phyloP scores from a whole-genome alignment of 768 basidiomycete species.

The Collybiopsis luxurians region DNA sequence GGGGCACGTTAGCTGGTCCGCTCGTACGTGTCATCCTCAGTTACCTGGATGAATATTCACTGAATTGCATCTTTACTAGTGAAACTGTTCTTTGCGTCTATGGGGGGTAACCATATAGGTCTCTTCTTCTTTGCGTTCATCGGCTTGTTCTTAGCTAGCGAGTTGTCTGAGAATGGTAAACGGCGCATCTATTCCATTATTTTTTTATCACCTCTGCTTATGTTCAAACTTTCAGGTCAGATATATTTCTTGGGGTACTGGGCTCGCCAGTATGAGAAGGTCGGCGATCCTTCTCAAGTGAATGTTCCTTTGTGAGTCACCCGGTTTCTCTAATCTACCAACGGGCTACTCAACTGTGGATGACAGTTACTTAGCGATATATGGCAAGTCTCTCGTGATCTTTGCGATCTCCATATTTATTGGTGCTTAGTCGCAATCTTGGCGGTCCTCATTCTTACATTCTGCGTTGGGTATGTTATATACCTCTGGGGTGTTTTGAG shows the following conservation, averaged over 20 bases:
- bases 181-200: no score
- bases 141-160: background rate
- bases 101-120: slow-evolving; percentile 19
- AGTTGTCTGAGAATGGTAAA: background rate
- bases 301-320: slow-evolving; percentile 25
- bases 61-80: slow-evolving; percentile 18
- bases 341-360: background rate
- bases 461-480: slow-evolving; percentile 2
- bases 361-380: slow-evolving; percentile 2
- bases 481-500: slow-evolving; percentile 26
- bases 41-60: background rate
- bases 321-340: background rate
- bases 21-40: no score
- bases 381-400: background rate
- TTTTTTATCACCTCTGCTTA: background rate
- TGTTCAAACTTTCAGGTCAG: slow-evolving; percentile 14
- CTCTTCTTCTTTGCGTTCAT: slow-evolving; percentile 26
- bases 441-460: background rate
- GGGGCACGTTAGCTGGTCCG: slow-evolving; percentile 33
- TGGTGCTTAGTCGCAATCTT: background rate
- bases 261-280: slow-evolving; percentile 29
- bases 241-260: slow-evolving; percentile 35
- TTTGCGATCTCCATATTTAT: background rate
- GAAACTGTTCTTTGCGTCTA: slow-evolving; percentile 25
- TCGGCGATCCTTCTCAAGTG: slow-evolving; percentile 22